phyloP scores from a whole-genome alignment of 306 rosid species.

The Psophocarpus tetragonolobus region DNA sequence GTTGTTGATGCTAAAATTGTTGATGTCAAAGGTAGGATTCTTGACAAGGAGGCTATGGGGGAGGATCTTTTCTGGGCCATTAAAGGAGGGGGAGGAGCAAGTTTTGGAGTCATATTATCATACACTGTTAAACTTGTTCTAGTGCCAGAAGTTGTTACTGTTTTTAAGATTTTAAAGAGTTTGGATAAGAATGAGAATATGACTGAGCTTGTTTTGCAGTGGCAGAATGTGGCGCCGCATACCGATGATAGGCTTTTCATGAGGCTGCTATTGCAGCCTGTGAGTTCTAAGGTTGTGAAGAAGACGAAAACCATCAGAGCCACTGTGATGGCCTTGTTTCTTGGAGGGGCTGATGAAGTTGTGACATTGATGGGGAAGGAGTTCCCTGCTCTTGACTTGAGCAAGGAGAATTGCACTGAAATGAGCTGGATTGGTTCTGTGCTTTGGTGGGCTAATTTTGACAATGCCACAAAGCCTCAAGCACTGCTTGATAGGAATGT shows the following conservation, averaged over 20 bases:
- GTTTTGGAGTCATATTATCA: slow-evolving; percentile 71
- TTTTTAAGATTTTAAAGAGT: slow-evolving; percentile 43
- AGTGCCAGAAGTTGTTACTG: slow-evolving; percentile 63
- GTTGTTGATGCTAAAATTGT: slow-evolving; percentile 68
- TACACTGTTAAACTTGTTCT: slow-evolving; percentile 42
- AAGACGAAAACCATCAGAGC: slow-evolving; percentile 43
- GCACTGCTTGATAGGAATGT: slow-evolving; percentile 32
- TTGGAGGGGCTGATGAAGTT: slow-evolving; percentile 52
- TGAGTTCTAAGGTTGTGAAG: slow-evolving; percentile 46
- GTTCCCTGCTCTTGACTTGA: slow-evolving; percentile 57
- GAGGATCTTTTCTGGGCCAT: slow-evolving; percentile 88
- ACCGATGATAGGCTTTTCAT: slow-evolving; percentile 55
- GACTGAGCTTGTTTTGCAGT: slow-evolving; percentile 60
- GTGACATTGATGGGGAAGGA: slow-evolving; percentile 43
- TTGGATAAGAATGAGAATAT: slow-evolving; percentile 51
- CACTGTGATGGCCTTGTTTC: slow-evolving; percentile 46
- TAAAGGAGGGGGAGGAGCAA: slow-evolving; percentile 78
- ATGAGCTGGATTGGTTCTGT: slow-evolving; percentile 57
- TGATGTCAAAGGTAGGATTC: slow-evolving; percentile 61
- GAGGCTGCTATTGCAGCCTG: slow-evolving; percentile 61
- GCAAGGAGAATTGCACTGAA: slow-evolving; percentile 50
- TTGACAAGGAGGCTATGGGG: slow-evolving; percentile 62
- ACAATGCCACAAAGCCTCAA: slow-evolving; percentile 33
- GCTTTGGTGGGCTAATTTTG: slow-evolving; percentile 40
- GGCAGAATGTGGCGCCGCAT: slow-evolving; percentile 65